Percentiles rank a stretch among this genome's conserved stretches.
Conservation (phyloP, 2,329 filamentous ascomycete genomes). For the Thielaviopsis ethacetica region DNA sequence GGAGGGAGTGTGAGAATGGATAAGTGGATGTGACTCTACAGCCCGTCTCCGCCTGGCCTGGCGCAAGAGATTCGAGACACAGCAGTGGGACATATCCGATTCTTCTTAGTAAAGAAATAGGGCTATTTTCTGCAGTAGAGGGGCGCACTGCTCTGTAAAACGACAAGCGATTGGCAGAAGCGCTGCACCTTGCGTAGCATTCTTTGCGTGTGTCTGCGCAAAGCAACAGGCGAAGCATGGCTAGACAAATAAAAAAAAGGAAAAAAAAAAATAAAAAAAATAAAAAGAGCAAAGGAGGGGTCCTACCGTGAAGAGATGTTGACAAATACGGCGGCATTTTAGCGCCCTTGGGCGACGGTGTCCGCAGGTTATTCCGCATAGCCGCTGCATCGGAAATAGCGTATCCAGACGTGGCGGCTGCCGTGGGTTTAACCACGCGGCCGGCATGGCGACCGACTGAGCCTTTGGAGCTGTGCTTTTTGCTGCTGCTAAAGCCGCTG, state of each 20-base stretch:
- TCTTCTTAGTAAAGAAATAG: too few relatives aligned
- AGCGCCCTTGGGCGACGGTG: constrained; percentile 13
- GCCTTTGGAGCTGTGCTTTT: constrained; percentile 3
- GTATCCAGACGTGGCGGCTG: background rate
- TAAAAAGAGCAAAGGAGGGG: background rate
- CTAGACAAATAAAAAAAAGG: background rate
- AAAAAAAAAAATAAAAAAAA: background rate
- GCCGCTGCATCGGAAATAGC: background rate
- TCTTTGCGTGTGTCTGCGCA: too few relatives aligned
- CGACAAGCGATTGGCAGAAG: too few relatives aligned
- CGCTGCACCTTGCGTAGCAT: too few relatives aligned
- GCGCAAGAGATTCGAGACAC: too few relatives aligned
- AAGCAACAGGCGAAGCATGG: background rate
- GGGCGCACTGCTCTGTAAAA: too few relatives aligned
- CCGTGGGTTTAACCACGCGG: background rate
- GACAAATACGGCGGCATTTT: constrained; percentile 25
- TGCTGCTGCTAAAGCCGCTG: background rate
- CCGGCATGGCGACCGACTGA: background rate
- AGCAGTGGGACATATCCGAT: too few relatives aligned
- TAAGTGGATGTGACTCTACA: too few relatives aligned
- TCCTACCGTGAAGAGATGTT: constrained; percentile 22
- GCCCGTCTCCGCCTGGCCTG: too few relatives aligned
- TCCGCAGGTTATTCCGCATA: background rate
- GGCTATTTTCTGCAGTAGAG: too few relatives aligned
- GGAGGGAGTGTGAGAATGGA: too few relatives aligned